Conservation (phyloP, 139 green algal species). For the Auxenochlorella protothecoides region DNA sequence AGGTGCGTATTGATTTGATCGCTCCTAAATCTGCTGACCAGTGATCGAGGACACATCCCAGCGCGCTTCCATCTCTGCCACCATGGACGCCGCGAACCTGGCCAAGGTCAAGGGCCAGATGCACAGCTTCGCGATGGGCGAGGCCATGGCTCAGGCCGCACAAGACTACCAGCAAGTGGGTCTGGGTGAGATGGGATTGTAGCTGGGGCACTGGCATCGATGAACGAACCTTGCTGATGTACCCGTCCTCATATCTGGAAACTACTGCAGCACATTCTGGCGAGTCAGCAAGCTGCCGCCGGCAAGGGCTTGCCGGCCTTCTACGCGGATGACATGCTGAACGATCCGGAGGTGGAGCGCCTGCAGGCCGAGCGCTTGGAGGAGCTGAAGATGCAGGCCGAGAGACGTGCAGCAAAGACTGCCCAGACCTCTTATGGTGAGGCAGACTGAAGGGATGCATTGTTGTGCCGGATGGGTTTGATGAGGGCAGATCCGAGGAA, state of each 20-base stretch:
- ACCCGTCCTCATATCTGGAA: too few species aligned
- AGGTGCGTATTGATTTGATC: too few species aligned
- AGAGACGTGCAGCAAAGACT: constrained; percentile 58
- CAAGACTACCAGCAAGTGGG: constrained; percentile 72
- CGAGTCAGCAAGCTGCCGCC: constrained; percentile 12
- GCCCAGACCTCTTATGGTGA: constrained; percentile 73
- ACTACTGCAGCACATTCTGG: constrained; percentile 31
- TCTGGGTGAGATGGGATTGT: background rate
- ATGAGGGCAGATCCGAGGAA: too few species aligned
- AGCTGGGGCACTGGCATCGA: background rate
- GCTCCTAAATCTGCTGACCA: too few species aligned
- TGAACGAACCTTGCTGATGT: background rate
- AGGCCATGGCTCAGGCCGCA: constrained; percentile 71
- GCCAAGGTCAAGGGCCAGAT: constrained; percentile 51
- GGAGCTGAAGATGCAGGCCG: constrained; percentile 60
- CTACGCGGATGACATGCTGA: constrained; percentile 69
- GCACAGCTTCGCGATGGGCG: constrained; percentile 66
- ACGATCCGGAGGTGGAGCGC: constrained; percentile 53
- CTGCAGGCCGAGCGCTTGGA: constrained; percentile 61
- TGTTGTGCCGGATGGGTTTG: background rate
- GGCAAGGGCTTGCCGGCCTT: constrained; percentile 20
- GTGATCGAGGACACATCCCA: too few species aligned
- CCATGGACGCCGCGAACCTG: constrained; percentile 1
- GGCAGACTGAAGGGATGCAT: constrained; percentile 1
- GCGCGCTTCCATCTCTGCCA: background rate